These are phyloP conservation scores for Aphanocladium album DNA, from an alignment of 2,329 filamentous ascomycete genomes.

Conservation along the genomic window DNA sequence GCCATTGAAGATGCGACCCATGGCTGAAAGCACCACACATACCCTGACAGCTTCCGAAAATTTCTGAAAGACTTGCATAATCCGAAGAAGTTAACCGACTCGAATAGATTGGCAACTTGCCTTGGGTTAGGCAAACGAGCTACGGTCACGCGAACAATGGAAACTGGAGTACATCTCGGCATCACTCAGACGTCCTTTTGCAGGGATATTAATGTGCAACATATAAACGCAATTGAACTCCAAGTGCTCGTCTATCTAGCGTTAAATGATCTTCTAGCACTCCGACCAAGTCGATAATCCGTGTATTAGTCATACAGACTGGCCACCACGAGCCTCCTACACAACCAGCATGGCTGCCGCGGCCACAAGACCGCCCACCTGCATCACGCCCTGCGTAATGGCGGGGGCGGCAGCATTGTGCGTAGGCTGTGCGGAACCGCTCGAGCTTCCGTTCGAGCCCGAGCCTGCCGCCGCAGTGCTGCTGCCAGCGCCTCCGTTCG, in stretches of 20 bases:
- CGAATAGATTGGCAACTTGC: too few species aligned
- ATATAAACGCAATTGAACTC: too few species aligned
- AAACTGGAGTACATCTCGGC: not conserved
- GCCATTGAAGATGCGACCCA: not conserved
- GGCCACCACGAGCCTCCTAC: not conserved
- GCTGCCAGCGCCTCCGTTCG: not conserved
- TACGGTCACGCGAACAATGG: not conserved
- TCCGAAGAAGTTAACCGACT: too few species aligned
- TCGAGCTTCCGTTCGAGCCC: not conserved
- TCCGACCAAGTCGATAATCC: too few species aligned
- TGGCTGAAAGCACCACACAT: not conserved
- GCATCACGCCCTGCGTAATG: not conserved
- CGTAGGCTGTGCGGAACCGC: not conserved
- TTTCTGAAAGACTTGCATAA: not conserved
- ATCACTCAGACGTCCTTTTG: too few species aligned
- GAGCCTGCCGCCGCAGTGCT: not conserved
- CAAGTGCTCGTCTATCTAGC: too few species aligned
- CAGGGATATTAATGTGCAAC: too few species aligned
- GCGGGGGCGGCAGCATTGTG: not conserved
- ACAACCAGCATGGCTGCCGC: not conserved
- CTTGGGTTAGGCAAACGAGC: too few species aligned
- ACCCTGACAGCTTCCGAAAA: not conserved
- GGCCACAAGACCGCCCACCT: not conserved
- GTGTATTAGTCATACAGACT: too few species aligned
- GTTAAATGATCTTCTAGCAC: too few species aligned